Evolutionary conservation across 257 asterid genomes (phyloP).

Genomic region (Cinchona pubescens): DNA sequence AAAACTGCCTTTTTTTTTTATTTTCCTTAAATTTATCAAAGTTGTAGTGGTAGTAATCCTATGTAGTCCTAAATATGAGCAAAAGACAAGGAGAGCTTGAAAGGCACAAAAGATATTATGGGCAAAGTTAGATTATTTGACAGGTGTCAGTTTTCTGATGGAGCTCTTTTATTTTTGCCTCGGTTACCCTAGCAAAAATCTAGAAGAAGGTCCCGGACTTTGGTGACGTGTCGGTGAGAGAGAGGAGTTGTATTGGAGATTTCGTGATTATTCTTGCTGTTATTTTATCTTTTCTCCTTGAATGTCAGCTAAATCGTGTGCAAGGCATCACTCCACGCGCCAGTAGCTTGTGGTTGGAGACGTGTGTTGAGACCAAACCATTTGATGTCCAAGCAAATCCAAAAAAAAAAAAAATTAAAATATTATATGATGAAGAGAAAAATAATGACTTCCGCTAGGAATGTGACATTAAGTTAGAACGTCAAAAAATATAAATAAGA

Average conservation of each 20-base stretch:
- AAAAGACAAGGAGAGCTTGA: slow-evolving; percentile 18
- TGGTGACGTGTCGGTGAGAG: slow-evolving; percentile 37
- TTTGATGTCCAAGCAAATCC: too few species aligned
- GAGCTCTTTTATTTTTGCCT: slow-evolving; percentile 42
- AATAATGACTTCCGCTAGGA: too few species aligned
- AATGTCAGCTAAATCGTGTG: background rate
- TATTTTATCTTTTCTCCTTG: slow-evolving; percentile 16
- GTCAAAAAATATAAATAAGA: too few species aligned
- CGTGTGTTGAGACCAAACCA: too few species aligned
- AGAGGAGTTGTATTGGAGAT: slow-evolving; percentile 23
- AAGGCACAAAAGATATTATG: slow-evolving; percentile 11
- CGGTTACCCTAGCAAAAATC: background rate
- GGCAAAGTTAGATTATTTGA: slow-evolving; percentile 7
- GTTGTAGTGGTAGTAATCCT: background rate
- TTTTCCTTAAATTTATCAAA: background rate
- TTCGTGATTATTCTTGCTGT: slow-evolving; percentile 24
- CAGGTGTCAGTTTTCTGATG: slow-evolving; percentile 37
- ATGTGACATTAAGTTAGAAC: too few species aligned
- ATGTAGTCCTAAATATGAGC: background rate
- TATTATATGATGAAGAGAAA: too few species aligned
- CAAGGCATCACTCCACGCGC: slow-evolving; percentile 14
- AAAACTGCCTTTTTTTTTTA: background rate
- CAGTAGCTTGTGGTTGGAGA: accelerated
- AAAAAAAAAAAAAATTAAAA: too few species aligned
- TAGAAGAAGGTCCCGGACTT: background rate